These are phyloP conservation scores for Galeopsis tetrahit DNA, from an alignment of 257 asterid genomes.

Conservation along the genomic window DNA sequence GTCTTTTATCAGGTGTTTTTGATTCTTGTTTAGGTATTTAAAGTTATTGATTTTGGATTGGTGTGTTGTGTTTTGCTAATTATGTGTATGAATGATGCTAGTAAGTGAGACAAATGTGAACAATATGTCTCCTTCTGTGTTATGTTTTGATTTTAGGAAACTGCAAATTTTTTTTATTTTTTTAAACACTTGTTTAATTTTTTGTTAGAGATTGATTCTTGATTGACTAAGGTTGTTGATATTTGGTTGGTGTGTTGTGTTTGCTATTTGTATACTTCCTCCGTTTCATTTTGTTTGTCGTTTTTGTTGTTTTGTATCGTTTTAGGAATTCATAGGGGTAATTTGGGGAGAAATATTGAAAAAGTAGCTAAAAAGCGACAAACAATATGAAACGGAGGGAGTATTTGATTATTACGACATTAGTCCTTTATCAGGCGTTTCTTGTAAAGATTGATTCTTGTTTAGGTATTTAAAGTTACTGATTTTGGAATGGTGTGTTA, in stretches of 20 bases:
- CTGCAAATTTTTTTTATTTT: not conserved
- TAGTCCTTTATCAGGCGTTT: not conserved
- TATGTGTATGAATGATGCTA: too few relatives aligned
- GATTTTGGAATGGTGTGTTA: not conserved
- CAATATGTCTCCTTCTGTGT: not conserved
- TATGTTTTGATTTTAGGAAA: not conserved
- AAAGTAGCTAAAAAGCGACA: too few relatives aligned
- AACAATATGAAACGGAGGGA: too few relatives aligned
- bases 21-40: not conserved
- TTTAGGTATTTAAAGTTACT: not conserved
- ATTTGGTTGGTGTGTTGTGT: not conserved
- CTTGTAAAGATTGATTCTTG: conserved; percentile 14
- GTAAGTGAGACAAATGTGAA: too few relatives aligned
- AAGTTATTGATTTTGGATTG: not conserved
- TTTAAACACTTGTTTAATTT: too few relatives aligned
- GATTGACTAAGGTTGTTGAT: not conserved
- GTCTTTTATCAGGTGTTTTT: not conserved
- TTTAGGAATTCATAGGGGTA: too few relatives aligned
- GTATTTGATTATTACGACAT: not conserved
- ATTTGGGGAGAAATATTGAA: too few relatives aligned
- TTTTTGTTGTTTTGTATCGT: too few relatives aligned
- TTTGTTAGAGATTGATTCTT: not conserved
- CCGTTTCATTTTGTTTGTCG: too few relatives aligned
- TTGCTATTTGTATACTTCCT: not conserved
- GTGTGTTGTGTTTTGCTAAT: not conserved